These are phyloP conservation scores for Neurospora terricola DNA, from an alignment of 495 filamentous ascomycete species.

Conservation along the genomic window DNA sequence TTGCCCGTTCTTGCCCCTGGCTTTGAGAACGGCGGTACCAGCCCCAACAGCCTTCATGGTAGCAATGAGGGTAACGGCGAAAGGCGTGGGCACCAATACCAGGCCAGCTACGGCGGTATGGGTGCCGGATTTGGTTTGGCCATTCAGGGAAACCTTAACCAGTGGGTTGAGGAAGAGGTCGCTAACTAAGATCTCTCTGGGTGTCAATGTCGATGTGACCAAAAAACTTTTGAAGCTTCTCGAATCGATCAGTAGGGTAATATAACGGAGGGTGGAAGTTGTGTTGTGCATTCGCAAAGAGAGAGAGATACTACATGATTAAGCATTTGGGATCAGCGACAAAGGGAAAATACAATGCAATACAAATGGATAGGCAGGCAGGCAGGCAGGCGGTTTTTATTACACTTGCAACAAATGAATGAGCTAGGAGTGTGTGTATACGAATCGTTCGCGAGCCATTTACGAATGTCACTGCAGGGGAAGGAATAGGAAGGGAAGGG, in stretches of 20 bases:
- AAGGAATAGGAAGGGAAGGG: background rate
- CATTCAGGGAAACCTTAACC: slow-evolving; percentile 42
- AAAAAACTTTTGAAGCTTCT: background rate
- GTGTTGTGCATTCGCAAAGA: background rate
- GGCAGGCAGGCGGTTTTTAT: background rate
- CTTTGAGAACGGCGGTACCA: slow-evolving; percentile 40
- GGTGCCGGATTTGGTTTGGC: slow-evolving; percentile 39
- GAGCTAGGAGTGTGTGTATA: background rate
- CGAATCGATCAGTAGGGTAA: background rate
- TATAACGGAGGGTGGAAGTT: background rate
- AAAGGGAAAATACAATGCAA: background rate
- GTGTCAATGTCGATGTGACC: background rate
- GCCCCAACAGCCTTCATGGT: slow-evolving; percentile 34
- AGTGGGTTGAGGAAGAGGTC: slow-evolving; percentile 49
- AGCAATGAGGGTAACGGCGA: slow-evolving; percentile 28
- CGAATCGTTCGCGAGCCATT: background rate
- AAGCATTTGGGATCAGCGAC: background rate
- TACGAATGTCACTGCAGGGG: background rate
- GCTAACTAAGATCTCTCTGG: slow-evolving; percentile 26
- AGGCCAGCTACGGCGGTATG: slow-evolving; percentile 43
- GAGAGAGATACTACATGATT: background rate
- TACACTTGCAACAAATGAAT: background rate
- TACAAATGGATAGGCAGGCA: background rate
- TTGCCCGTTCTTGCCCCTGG: slow-evolving; percentile 54
- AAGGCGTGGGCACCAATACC: slow-evolving; percentile 46